Conservation (phyloP, 192 early-diverging fungal species). For the Coemansia sp. region DNA sequence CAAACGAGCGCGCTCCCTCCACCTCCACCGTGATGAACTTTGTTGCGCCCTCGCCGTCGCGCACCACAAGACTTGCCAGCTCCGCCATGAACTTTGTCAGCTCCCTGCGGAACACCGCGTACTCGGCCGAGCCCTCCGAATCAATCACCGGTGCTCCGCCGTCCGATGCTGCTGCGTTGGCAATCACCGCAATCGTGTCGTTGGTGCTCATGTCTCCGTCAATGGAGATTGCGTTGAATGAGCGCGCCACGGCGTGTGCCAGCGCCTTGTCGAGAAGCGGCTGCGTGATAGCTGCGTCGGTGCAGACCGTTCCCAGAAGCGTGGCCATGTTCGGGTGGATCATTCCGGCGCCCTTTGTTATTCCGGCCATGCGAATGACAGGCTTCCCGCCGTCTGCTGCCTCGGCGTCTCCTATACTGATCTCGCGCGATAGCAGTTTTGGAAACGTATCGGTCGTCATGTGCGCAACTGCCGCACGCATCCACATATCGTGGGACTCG, state of each 20-base stretch:
- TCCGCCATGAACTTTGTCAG: constrained; percentile 84
- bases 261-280: constrained; percentile 71
- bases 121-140: constrained; percentile 57
- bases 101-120: constrained; percentile 64
- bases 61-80: constrained; percentile 84
- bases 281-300: constrained; percentile 72
- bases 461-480: constrained; percentile 76
- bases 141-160: constrained; percentile 7
- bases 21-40: constrained; percentile 94
- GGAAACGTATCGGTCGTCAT: constrained; percentile 99
- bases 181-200: constrained; percentile 87
- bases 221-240: constrained; percentile 93
- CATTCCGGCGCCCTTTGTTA: constrained; percentile 97
- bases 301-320: constrained; percentile 82
- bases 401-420: constrained; percentile 20
- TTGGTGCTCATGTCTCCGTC: constrained; percentile 98
- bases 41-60: constrained; percentile 97
- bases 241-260: constrained; percentile 79
- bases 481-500: constrained; percentile 70
- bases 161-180: constrained; percentile 69
- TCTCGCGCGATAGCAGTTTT: constrained; percentile 73
- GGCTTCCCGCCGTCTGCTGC: background rate
- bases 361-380: constrained; percentile 78
- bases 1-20: constrained; percentile 69
- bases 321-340: constrained; percentile 99